Evolutionary conservation across 345 rosid genomes (phyloP).

Genomic region (Murraya koenigii): DNA sequence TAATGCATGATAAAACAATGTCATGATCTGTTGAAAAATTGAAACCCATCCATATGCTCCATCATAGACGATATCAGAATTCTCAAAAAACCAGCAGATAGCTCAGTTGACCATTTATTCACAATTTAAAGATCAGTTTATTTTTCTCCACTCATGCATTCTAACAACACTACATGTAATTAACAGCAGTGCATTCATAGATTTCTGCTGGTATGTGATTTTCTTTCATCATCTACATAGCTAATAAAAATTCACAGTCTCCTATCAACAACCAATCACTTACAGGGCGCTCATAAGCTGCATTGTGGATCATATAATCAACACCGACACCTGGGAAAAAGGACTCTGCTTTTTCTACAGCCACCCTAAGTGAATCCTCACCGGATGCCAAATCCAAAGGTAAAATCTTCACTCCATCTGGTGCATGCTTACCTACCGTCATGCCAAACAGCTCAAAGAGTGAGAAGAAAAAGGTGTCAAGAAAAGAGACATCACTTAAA

Average conservation of each 20-base stretch:
- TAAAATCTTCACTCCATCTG: conserved; percentile 64
- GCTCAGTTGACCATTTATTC: background rate
- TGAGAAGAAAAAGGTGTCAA: background rate
- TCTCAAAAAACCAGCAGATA: background rate
- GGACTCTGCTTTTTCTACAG: conserved; percentile 71
- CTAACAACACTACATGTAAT: background rate
- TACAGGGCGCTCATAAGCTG: conserved; percentile 95
- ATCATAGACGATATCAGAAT: background rate
- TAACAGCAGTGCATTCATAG: background rate
- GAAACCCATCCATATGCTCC: background rate
- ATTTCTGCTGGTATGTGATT: background rate
- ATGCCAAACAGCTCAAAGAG: conserved; percentile 8
- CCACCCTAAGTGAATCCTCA: conserved; percentile 61
- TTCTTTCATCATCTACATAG: background rate
- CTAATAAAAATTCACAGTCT: background rate
- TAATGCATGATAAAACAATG: background rate
- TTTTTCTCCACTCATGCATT: background rate
- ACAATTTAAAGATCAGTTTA: background rate
- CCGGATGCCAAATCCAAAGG: conserved; percentile 86
- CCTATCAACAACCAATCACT: conserved; percentile 27
- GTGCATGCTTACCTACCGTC: conserved; percentile 72
- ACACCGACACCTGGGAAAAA: conserved; percentile 66
- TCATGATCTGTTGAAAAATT: background rate
- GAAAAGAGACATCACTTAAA: background rate
- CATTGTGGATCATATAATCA: conserved; percentile 87